Evolutionary conservation across 1,284 basidiomycete genomes (phyloP).

Genomic region (Amylostereum areolatum): DNA sequence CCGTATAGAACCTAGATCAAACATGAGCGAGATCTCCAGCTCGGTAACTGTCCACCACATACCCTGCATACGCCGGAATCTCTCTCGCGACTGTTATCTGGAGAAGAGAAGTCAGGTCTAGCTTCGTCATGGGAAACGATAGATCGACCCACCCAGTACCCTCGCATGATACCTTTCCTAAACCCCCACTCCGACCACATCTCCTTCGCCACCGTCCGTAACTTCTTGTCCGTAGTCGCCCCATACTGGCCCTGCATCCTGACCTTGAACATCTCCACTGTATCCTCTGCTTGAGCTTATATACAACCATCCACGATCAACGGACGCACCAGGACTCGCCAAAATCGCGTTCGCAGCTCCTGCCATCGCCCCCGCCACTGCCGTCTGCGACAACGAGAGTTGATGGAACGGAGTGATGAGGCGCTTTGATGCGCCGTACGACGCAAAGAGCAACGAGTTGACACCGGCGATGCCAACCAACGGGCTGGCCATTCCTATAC

Average conservation of each 20-base stretch:
- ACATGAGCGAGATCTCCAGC: background rate
- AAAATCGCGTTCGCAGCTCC: conserved; percentile 86
- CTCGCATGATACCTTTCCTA: conserved; percentile 86
- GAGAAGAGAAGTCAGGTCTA: background rate
- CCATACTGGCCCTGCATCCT: conserved; percentile 97
- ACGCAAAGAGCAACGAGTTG: conserved; percentile 91
- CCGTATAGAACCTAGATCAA: conserved; percentile 64
- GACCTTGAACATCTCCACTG: conserved; percentile 89
- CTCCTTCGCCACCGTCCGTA: conserved; percentile 66
- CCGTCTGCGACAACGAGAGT: conserved; percentile 74
- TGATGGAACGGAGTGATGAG: conserved; percentile 85
- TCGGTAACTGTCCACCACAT: conserved; percentile 16
- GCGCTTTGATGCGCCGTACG: conserved; percentile 79
- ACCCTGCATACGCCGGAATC: conserved; percentile 94
- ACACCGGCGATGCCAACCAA: conserved; percentile 94
- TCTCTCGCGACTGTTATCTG: conserved; percentile 90
- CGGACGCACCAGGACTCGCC: conserved; percentile 77
- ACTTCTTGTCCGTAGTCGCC: conserved; percentile 66
- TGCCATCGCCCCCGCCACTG: conserved; percentile 85
- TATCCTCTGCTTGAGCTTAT: background rate
- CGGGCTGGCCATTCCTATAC: conserved; percentile 84
- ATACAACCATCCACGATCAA: background rate
- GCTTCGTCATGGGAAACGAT: background rate
- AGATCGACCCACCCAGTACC: conserved; percentile 75
- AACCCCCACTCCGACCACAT: conserved; percentile 88